A percentile compares a stretch with the other conserved stretches of the same genome.
phyloP scores from a whole-genome alignment of 164 flowering plant species.

The Stephania japonica region DNA sequence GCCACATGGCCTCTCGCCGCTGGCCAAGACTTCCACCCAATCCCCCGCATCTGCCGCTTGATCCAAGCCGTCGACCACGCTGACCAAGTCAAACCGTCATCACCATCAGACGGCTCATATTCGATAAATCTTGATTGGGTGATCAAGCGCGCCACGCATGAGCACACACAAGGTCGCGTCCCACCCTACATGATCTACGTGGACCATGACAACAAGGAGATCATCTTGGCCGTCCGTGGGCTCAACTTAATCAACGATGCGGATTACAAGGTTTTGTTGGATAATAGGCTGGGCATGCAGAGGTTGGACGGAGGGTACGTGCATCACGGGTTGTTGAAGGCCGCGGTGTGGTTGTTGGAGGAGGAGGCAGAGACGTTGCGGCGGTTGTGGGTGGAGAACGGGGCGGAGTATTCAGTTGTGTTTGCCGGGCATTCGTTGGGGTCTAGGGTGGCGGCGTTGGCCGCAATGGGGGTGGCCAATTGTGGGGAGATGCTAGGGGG shows the following conservation, averaged over 20 bases:
- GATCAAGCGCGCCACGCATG: slow-evolving; percentile 59
- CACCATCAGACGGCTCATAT: slow-evolving; percentile 47
- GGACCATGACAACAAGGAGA: slow-evolving; percentile 59
- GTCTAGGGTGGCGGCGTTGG: slow-evolving; percentile 71
- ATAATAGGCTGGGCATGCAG: slow-evolving; percentile 62
- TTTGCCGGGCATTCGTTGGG: slow-evolving; percentile 88
- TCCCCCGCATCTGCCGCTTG: slow-evolving; percentile 74
- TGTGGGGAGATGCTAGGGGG: slow-evolving; percentile 54
- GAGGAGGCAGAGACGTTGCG: slow-evolving; percentile 51
- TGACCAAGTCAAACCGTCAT: slow-evolving; percentile 30
- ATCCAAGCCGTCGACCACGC: slow-evolving; percentile 79
- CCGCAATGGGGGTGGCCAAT: slow-evolving; percentile 54
- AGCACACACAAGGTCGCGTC: slow-evolving; percentile 52
- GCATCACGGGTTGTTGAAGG: slow-evolving; percentile 71
- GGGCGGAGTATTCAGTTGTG: slow-evolving; percentile 39
- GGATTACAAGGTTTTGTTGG: slow-evolving; percentile 66
- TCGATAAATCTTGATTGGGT: slow-evolving; percentile 58
- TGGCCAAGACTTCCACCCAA: slow-evolving; percentile 56
- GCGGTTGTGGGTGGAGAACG: slow-evolving; percentile 48
- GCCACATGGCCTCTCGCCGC: slow-evolving; percentile 61
- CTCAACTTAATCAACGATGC: slow-evolving; percentile 63
- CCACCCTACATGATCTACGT: slow-evolving; percentile 82
- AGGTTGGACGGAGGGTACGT: slow-evolving; percentile 89
- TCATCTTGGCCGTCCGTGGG: slow-evolving; percentile 75
- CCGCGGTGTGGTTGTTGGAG: slow-evolving; percentile 69